Conservation (phyloP, 345 rosid genomes). For the Erucastrum elatum region DNA sequence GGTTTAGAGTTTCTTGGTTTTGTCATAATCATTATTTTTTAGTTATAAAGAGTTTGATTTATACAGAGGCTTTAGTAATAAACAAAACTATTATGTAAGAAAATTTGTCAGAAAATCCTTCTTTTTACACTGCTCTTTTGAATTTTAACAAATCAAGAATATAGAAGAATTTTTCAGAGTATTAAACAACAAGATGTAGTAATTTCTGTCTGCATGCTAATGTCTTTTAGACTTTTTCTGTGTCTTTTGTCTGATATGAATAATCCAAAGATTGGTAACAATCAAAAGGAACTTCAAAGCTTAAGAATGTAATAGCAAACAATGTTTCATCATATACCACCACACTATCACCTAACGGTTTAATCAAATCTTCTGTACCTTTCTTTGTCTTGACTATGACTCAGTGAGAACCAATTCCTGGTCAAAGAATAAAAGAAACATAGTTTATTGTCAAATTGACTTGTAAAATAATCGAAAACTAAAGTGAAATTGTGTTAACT, state of each 20-base stretch:
- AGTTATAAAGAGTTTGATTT: constrained; percentile 28
- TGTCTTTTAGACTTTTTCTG: neutral
- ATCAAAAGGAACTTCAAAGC: constrained; percentile 10
- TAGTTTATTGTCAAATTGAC: neutral
- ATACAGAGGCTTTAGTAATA: constrained; percentile 41
- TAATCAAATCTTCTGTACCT: constrained; percentile 24
- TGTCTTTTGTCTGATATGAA: constrained; percentile 3
- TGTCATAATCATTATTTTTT: constrained; percentile 24
- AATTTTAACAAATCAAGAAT: constrained; percentile 9
- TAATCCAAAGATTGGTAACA: constrained; percentile 21
- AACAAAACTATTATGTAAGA: constrained; percentile 22
- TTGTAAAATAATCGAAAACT: neutral
- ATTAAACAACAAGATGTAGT: constrained; percentile 14
- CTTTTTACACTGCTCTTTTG: constrained; percentile 1
- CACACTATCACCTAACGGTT: constrained; percentile 10
- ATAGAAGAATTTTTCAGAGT: neutral
- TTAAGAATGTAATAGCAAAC: constrained; percentile 10
- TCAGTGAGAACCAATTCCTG: constrained; percentile 30
- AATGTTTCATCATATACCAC: constrained; percentile 19
- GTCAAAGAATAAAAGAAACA: neutral
- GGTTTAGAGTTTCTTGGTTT: constrained; percentile 26
- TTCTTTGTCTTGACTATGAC: constrained; percentile 4
- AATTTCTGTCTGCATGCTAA: constrained; percentile 15
- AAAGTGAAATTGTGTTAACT: neutral
- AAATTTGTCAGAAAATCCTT: constrained; percentile 24